Percentiles rank a stretch among this genome's conserved stretches.
Conservation (phyloP, 768 basidiomycete genomes). For the Strobilomyces confusus region DNA sequence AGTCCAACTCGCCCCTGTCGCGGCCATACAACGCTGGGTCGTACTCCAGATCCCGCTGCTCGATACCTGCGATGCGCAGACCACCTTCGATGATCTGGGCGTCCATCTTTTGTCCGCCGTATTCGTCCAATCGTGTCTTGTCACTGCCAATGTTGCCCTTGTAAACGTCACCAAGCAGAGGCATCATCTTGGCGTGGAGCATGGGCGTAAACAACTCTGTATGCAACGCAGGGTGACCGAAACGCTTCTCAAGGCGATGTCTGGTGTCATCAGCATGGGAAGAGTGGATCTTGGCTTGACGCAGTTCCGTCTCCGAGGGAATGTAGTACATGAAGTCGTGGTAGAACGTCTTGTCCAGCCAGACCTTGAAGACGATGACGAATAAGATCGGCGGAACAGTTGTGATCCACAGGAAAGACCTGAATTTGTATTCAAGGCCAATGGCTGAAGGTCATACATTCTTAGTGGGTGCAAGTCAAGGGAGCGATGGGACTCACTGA, state of each 20-base stretch:
- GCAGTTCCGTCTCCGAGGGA: slow-evolving; percentile 78
- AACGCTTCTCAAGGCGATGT: slow-evolving; percentile 81
- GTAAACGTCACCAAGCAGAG: slow-evolving; percentile 70
- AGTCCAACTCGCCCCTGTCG: slow-evolving; percentile 82
- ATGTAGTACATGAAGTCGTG: slow-evolving; percentile 74
- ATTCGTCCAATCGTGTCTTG: slow-evolving; percentile 67
- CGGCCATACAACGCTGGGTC: slow-evolving; percentile 75
- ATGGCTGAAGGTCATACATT: slow-evolving; percentile 50
- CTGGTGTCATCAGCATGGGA: slow-evolving; percentile 68
- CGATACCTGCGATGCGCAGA: slow-evolving; percentile 77
- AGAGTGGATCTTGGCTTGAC: slow-evolving; percentile 70
- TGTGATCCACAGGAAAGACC: slow-evolving; percentile 73
- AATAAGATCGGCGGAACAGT: slow-evolving; percentile 85
- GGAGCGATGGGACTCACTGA: slow-evolving; percentile 58
- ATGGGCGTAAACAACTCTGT: slow-evolving; percentile 84
- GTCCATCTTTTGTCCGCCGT: slow-evolving; percentile 73
- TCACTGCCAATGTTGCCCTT: slow-evolving; percentile 63
- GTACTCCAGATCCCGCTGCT: slow-evolving; percentile 77
- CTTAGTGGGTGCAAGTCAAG: background rate
- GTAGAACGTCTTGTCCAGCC: slow-evolving; percentile 66
- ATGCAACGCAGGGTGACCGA: slow-evolving; percentile 91
- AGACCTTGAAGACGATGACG: slow-evolving; percentile 78
- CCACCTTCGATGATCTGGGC: slow-evolving; percentile 74
- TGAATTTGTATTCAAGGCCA: slow-evolving; percentile 74
- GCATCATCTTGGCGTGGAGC: slow-evolving; percentile 85